These are phyloP conservation scores for Plasmodium coatneyi DNA, from an alignment of 169 alveolate genomes.

Conservation along the genomic window DNA sequence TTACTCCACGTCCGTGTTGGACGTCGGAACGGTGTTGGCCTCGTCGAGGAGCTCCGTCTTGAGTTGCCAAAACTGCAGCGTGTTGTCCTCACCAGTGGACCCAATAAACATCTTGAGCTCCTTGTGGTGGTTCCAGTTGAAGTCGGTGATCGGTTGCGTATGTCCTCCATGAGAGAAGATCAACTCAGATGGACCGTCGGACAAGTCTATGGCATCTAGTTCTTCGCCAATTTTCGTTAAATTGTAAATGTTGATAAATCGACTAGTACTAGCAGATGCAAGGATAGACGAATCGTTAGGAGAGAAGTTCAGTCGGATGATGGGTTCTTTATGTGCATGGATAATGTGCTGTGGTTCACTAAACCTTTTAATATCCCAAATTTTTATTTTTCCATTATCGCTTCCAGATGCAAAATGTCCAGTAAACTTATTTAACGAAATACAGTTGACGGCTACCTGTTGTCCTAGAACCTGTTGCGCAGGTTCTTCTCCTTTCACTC, in stretches of 20 bases:
- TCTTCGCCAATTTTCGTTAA: constrained; percentile 61
- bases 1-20: constrained; percentile 67
- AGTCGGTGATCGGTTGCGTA: constrained; percentile 54
- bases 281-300: constrained; percentile 54
- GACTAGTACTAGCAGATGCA: constrained; percentile 52
- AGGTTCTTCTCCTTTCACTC: constrained; percentile 40
- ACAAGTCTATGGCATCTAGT: constrained; percentile 56
- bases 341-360: constrained; percentile 54
- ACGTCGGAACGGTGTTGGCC: constrained; percentile 30
- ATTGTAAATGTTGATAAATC: constrained; percentile 43
- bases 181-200: constrained; percentile 60
- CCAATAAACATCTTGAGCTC: constrained; percentile 58
- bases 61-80: constrained; percentile 60
- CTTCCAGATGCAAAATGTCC: constrained; percentile 71
- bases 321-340: constrained; percentile 60
- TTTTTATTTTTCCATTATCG: constrained; percentile 64
- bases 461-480: constrained; percentile 51
- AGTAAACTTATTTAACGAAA: constrained; percentile 24
- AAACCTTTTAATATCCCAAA: constrained; percentile 53
- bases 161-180: constrained; percentile 68
- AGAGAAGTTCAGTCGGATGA: constrained; percentile 48
- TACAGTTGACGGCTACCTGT: constrained; percentile 47
- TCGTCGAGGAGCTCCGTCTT: constrained; percentile 54
- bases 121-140: constrained; percentile 66
- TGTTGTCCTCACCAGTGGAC: constrained; percentile 51